Conservation (phyloP, 345 rosid species). For the Arabis alpina region DNA sequence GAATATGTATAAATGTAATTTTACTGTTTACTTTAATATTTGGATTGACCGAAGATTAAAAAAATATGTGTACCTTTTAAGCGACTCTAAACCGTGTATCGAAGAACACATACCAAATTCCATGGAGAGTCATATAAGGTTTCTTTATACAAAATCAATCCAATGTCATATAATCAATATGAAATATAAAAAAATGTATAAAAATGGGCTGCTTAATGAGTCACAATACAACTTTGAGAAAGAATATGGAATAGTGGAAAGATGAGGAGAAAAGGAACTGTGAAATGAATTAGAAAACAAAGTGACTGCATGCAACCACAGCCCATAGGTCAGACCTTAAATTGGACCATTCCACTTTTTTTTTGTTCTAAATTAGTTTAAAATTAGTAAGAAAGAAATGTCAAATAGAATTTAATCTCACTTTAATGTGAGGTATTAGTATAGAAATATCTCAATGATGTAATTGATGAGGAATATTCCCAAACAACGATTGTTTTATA, state of each 20-base stretch:
- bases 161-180: neutral
- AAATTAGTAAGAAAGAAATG: constrained; percentile 28
- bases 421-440: constrained; percentile 28
- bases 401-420: constrained; percentile 27
- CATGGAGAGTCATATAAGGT: neutral
- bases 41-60: neutral
- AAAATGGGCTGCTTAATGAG: constrained; percentile 33
- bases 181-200: neutral
- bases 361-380: neutral
- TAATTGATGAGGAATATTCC: constrained; percentile 38
- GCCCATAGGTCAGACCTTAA: constrained; percentile 37
- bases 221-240: constrained; percentile 35
- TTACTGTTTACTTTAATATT: neutral
- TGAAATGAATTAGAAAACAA: constrained; percentile 12
- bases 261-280: constrained; percentile 39
- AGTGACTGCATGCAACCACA: constrained; percentile 35
- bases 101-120: neutral
- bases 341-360: constrained; percentile 24
- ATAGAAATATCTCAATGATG: constrained; percentile 33
- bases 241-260: constrained; percentile 29
- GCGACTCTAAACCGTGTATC: neutral
- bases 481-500: constrained; percentile 34
- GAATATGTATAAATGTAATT: too few relatives aligned
- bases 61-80: neutral
- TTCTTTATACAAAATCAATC: neutral